A percentile compares a stretch with the other conserved stretches of the same genome.
phyloP scores from a whole-genome alignment of 169 alveolate genomes.

The Ichthyophthirius multifiliis region DNA sequence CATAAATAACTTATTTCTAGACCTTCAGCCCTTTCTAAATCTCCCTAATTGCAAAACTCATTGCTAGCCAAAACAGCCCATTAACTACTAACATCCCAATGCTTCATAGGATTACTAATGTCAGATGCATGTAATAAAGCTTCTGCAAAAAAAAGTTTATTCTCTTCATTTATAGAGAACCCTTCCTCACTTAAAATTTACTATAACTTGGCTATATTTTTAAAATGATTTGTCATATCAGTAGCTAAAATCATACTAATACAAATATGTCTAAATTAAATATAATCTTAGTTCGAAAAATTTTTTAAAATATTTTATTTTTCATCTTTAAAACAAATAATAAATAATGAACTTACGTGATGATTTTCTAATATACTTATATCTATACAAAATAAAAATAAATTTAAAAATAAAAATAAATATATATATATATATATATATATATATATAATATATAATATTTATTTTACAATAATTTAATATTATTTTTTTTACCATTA shows the following conservation, averaged over 20 bases:
- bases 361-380: slow-evolving; percentile 47
- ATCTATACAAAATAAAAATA: slow-evolving; percentile 6
- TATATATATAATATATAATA: no score
- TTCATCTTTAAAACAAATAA: slow-evolving; percentile 1
- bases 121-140: slow-evolving; percentile 36
- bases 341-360: slow-evolving; percentile 47
- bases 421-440: no score
- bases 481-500: slow-evolving; percentile 46
- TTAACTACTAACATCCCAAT: slow-evolving; percentile 13
- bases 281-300: slow-evolving; percentile 22
- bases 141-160: slow-evolving; percentile 13
- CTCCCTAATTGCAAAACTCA: slow-evolving; percentile 43
- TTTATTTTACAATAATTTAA: background rate
- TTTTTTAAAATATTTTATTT: slow-evolving; percentile 32
- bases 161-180: background rate
- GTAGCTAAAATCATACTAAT: slow-evolving; percentile 44
- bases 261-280: slow-evolving; percentile 43
- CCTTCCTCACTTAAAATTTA: background rate
- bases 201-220: slow-evolving; percentile 19
- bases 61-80: slow-evolving; percentile 25
- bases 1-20: slow-evolving; percentile 23
- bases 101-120: slow-evolving; percentile 35
- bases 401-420: background rate
- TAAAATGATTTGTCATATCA: slow-evolving; percentile 49
- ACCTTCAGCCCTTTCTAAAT: slow-evolving; percentile 10